Base-by-base conservation (phyloP, 1,284 basidiomycete genomes). In the Mycena sp. region DNA sequence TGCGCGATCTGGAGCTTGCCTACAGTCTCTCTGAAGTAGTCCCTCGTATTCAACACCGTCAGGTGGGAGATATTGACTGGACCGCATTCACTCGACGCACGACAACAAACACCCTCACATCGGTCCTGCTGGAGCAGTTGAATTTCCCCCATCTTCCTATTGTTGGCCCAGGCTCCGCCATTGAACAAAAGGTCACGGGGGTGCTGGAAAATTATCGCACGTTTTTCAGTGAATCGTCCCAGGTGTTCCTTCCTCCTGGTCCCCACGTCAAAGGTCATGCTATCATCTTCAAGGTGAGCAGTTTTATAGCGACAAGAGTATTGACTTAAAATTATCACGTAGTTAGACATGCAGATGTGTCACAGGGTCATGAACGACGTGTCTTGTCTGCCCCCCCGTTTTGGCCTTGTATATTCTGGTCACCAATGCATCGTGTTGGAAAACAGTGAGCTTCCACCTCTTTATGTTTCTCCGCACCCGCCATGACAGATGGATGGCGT, bases 1-100 rank as follows among this genome's bases (percentile, higher is more conserved):
- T 50, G 48, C 28, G 17, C 11, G 48, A 50, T 37, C 48, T 50
- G 48, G 19, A 37, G 6, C 32, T 50, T n/a, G 48, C 17, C 25
- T 25, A 9, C 9, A 10, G 10, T 9, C 9, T 37, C 10, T 37
- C 21, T 11, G 32, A 50, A 23, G 11, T 50, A 2, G 9, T 50
- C 11, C 17, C 32, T 26, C 48, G 28, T 10, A 9, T 17, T 14
- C 48, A 50, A 25, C 28, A 32, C 21, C 14, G 45, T n/a, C 48
- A 37, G 19, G 48, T 32, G 19, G 48, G 48, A 14, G 30, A 50
- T 50, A 19, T 50, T 17, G 37, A 52, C 50, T 52, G 50, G 50
- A 7, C 23, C 14, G 10, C 30, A 3, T 17, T 49, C 16, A 37
- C 32, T 37, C 46, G 19, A 32, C 9, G 25, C 28, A 28, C 30